Evolutionary conservation across 306 rosid genomes (phyloP).

Genomic region (Gynostemma pentaphyllum): DNA sequence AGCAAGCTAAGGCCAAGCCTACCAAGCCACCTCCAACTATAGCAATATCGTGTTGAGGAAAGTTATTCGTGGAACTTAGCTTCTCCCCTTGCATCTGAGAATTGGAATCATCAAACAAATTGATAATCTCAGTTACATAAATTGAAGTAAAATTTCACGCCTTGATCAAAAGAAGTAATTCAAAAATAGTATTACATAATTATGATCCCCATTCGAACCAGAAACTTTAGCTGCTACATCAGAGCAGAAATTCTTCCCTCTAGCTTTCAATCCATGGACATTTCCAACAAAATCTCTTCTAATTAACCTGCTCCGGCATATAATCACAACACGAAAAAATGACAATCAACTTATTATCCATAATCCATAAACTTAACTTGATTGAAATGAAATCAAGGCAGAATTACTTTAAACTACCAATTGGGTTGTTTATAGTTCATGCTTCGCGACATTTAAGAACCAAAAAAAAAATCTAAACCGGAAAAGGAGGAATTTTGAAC

Average conservation of each 20-base stretch:
- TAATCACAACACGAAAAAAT: background rate
- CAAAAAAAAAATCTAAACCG: background rate
- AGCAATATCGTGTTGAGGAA: conserved; percentile 68
- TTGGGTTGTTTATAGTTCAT: background rate
- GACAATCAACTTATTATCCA: background rate
- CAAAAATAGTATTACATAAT: conserved; percentile 27
- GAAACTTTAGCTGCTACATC: conserved; percentile 30
- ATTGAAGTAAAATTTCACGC: too few species aligned
- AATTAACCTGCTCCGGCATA: conserved; percentile 34
- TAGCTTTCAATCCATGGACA: conserved; percentile 24
- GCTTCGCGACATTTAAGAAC: background rate
- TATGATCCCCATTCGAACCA: conserved; percentile 23
- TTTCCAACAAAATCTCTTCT: conserved; percentile 27
- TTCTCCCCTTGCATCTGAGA: conserved; percentile 40
- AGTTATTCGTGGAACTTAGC: conserved; percentile 16
- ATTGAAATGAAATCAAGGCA: background rate
- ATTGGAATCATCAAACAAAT: conserved; percentile 16
- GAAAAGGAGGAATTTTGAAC: background rate
- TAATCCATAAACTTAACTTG: background rate
- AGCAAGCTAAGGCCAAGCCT: conserved; percentile 86
- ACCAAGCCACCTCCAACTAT: conserved; percentile 98
- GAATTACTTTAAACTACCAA: background rate
- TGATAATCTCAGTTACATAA: conserved; percentile 3
- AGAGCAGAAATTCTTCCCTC: conserved; percentile 27
- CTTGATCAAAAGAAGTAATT: background rate